Base-by-base conservation (phyloP, 768 basidiomycete species). In the Tylopilus subfusipes region DNA sequence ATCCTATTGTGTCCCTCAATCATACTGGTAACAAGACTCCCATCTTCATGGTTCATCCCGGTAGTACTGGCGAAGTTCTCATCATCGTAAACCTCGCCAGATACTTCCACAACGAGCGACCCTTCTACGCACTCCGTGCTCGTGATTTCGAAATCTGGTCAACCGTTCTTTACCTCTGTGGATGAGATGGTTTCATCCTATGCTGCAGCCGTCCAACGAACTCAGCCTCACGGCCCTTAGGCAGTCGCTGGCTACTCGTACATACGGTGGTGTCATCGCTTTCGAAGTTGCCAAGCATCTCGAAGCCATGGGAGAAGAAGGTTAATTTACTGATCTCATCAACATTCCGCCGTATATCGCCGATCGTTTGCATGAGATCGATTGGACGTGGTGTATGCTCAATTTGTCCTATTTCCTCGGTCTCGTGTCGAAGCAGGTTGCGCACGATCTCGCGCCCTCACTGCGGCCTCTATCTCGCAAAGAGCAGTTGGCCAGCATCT, bases 211-310 rank as follows among this genome's bases (percentile, higher is more conserved):
- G 68, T 78, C 18, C 67, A 72, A 59, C 60, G 62, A 8, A 61
- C 61, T 1, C 70, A 73, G 34, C 69, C 75, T 8, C 63, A 53
- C 0, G 76, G 76, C 2, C 75, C 76, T 2, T 76, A 75, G 34
- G 71, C 69, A 43, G 55, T 78, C n/a, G 76, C 69, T 5, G 77
- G 76, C 16, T 78, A 78, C 65, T 76, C 75, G 21, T 77, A n/a
- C n/a, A n/a, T n/a, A 73, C 29, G 76, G 76, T 38, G 76, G 76
- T 52, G 74, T 73, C 14, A 68, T 78, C 4, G 75, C 76, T 1
- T 78, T 74, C 48, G 75, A 78, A 59, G 67, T 78, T 9, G 72
- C 69, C 25, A 76, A 77, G 58, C 59, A 56, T 22, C 67, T 78
- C 18, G 72, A 72, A 51, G 58, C 56, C 1, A 63, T 61, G 52